Evolutionary conservation across 163 green algal genomes (phyloP).

Genomic region (Scenedesmus sp.): DNA sequence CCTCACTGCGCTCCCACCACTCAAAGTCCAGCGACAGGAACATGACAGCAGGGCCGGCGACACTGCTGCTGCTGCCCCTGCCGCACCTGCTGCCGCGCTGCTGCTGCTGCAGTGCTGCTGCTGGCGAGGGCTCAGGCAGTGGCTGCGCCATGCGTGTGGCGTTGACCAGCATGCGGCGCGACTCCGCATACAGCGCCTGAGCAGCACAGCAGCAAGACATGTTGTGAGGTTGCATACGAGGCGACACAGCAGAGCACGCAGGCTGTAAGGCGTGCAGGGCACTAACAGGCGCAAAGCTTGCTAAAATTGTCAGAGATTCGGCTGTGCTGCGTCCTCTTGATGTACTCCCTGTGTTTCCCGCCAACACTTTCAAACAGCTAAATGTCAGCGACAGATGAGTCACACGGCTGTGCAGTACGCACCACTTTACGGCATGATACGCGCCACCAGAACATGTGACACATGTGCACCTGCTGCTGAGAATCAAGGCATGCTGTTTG

Average conservation of each 20-base stretch:
- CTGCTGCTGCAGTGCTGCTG: not conserved
- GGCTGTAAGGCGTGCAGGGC: too few relatives aligned
- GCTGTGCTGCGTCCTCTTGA: too few relatives aligned
- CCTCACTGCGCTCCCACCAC: slow-evolving; percentile 43
- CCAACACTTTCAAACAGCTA: too few relatives aligned
- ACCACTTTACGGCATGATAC: too few relatives aligned
- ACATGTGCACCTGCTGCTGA: not conserved
- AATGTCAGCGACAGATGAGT: too few relatives aligned
- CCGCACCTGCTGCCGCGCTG: not conserved
- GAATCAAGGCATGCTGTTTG: not conserved
- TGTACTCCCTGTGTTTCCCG: too few relatives aligned
- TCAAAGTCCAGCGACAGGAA: slow-evolving; percentile 48
- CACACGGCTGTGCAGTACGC: not conserved
- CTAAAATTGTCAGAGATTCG: too few relatives aligned
- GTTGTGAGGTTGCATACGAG: not conserved
- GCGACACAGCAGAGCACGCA: not conserved
- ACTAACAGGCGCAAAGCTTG: too few relatives aligned
- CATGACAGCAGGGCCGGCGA: not conserved
- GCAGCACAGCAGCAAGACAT: not conserved
- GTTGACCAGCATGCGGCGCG: not conserved
- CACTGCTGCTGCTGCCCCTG: not conserved
- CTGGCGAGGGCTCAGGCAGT: not conserved
- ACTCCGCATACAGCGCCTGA: slow-evolving; percentile 25
- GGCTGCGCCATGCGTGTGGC: slow-evolving; percentile 12
- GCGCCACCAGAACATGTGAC: too few relatives aligned